phyloP scores from a whole-genome alignment of 768 basidiomycete genomes.

The Dendrothele bispora region DNA sequence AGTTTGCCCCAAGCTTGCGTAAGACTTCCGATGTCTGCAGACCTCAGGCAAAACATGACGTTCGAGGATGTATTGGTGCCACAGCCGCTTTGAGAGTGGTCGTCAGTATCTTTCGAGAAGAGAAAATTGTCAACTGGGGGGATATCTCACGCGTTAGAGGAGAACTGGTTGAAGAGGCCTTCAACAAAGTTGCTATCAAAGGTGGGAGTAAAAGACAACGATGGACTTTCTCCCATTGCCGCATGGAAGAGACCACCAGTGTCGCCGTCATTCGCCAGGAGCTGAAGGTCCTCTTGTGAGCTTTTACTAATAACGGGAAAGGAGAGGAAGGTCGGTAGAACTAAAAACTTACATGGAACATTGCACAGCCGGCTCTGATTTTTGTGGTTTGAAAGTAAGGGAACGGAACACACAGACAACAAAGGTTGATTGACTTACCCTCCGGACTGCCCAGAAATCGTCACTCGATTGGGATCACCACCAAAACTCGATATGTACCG shows the following conservation, averaged over 20 bases:
- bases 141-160: constrained; percentile 30
- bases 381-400: background rate
- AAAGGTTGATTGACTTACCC: constrained; percentile 6
- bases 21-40: constrained; percentile 23
- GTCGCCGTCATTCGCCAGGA: constrained; percentile 37
- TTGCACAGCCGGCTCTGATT: constrained; percentile 29
- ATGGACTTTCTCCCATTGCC: constrained; percentile 44
- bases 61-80: constrained; percentile 12
- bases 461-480: background rate
- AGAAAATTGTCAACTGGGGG: background rate
- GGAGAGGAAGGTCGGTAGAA: background rate
- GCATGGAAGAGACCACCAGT: constrained; percentile 36
- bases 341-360: constrained; percentile 32
- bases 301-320: too few relatives aligned
- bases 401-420: background rate
- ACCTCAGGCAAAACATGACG: constrained; percentile 33
- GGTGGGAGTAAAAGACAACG: constrained; percentile 32
- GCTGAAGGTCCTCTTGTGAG: constrained; percentile 17
- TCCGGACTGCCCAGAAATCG: background rate
- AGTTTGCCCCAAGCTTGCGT: constrained; percentile 31
- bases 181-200: constrained; percentile 33
- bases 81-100: too few relatives aligned
- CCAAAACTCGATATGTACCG: background rate
- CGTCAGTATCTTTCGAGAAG: too few relatives aligned
- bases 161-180: constrained; percentile 33